These are phyloP conservation scores for Alternaria triticina DNA, from an alignment of 2,329 filamentous ascomycete species.

Conservation along the genomic window DNA sequence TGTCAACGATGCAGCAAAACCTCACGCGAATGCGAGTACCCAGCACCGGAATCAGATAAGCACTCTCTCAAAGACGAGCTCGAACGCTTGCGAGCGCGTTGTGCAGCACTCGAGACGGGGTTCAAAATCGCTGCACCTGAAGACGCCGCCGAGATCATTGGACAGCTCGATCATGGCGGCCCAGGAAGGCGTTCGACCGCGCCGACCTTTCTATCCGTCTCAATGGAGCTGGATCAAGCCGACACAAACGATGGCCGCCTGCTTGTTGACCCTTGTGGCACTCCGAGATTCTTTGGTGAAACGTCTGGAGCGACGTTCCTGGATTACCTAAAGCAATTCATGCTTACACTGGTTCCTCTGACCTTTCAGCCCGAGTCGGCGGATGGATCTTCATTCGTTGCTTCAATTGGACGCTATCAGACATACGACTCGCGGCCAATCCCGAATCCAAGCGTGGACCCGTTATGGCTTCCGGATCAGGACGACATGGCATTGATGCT, in stretches of 20 bases:
- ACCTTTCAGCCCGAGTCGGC: constrained; percentile 19
- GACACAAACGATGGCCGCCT: constrained; percentile 22
- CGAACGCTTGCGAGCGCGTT: constrained; percentile 30
- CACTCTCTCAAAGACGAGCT: constrained; percentile 27
- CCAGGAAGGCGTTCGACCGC: constrained; percentile 8
- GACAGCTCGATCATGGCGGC: constrained; percentile 15
- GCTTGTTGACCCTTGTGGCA: constrained; percentile 26
- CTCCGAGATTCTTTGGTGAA: constrained; percentile 28
- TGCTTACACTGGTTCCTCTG: constrained; percentile 29
- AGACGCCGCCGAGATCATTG: constrained; percentile 20
- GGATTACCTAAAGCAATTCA: constrained; percentile 34
- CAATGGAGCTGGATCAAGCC: constrained; percentile 8
- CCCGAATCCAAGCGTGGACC: constrained; percentile 30
- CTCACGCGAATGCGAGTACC: constrained; percentile 31
- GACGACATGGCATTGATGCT: constrained; percentile 30
- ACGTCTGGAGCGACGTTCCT: constrained; percentile 37
- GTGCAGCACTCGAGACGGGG: constrained; percentile 24
- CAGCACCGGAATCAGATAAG: constrained; percentile 27
- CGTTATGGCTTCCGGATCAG: constrained; percentile 33
- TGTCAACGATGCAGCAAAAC: constrained; percentile 28
- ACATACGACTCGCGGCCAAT: constrained; percentile 38
- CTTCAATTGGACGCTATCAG: constrained; percentile 33
- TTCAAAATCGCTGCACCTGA: constrained; percentile 22
- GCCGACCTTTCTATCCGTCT: constrained; percentile 12
- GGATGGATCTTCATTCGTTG: constrained; percentile 29